Conservation (phyloP, 2,329 filamentous ascomycete genomes). For the Diaporthe helianthi region DNA sequence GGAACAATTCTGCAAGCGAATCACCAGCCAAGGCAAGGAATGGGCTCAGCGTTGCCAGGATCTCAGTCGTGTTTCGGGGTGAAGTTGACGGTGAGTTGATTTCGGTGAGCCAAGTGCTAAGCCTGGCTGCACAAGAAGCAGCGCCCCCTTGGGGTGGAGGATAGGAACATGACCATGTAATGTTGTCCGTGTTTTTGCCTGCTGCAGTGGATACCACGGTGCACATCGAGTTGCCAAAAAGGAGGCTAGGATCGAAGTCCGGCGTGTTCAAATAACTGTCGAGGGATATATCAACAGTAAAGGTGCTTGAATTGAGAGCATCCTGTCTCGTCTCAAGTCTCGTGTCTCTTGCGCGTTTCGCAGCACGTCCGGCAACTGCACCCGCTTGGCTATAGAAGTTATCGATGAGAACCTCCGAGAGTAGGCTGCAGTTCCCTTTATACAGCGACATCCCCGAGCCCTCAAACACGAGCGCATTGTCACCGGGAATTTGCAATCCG, state of each 20-base stretch:
- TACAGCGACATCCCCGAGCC: slow-evolving; percentile 38
- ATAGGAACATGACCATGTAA: slow-evolving; percentile 38
- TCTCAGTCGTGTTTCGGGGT: slow-evolving; percentile 30
- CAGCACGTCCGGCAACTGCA: slow-evolving; percentile 20
- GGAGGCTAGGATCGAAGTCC: slow-evolving; percentile 33
- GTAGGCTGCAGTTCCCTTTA: slow-evolving; percentile 35
- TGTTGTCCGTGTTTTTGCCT: slow-evolving; percentile 31
- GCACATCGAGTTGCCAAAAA: slow-evolving; percentile 37
- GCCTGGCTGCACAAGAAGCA: slow-evolving; percentile 34
- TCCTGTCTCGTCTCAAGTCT: slow-evolving; percentile 19
- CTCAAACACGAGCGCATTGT: slow-evolving; percentile 38
- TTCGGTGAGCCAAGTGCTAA: slow-evolving; percentile 36
- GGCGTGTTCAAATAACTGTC: slow-evolving; percentile 31
- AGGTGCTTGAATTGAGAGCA: slow-evolving; percentile 34
- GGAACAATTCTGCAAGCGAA: slow-evolving; percentile 35
- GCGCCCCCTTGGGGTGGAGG: slow-evolving; percentile 36
- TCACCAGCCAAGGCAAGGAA: slow-evolving; percentile 35
- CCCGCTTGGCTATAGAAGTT: slow-evolving; percentile 37
- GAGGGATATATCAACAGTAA: slow-evolving; percentile 36
- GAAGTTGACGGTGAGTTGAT: slow-evolving; percentile 8
- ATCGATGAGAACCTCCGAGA: slow-evolving; percentile 36
- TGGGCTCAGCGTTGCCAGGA: slow-evolving; percentile 35
- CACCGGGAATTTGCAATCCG: slow-evolving; percentile 33
- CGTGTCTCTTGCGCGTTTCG: neutral
- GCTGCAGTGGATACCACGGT: slow-evolving; percentile 23